Evolutionary conservation across 2,329 filamentous ascomycete genomes (phyloP), one percentile per base, ranked within the genome.

Genomic region (Cladorrhinum sp.): DNA sequence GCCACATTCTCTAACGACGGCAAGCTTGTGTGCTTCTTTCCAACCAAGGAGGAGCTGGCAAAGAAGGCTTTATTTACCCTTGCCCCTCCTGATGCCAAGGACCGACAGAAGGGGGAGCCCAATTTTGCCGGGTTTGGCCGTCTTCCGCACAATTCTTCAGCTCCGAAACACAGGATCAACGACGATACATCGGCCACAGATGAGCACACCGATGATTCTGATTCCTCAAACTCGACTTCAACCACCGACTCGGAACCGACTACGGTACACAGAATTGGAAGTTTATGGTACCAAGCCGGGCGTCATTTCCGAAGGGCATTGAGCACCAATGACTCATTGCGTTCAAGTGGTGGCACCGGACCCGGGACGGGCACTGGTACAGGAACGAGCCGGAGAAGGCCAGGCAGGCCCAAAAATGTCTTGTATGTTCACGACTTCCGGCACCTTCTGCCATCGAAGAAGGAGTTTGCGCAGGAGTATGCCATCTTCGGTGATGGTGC

Each of bases 401-500:
- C 74, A 16, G 75, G 74, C 26, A 78, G 76, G 59, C 79, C 83
- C 5, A 89, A 88, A 67, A 92, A 93, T 64, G 79, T 90, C 21
- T 77, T 98, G 20, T 86, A 86, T 1, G 86, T 97, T 42, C 82
- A 93, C 69, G 82, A 91, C 64, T 73, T 96, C 24, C 83, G 85
- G 9, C 78, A 84, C 53, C 73, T 92, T 12, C 76, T 96, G n/a
- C 93, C 93, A 0, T 89, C 91, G 2, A 95, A 92, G 72, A 82
- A 82, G 62, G 82, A 86, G 58, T 82, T 97, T 63, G 95, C 92
- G 1, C 79, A 86, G 60, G 85, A 90, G 66, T 99, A 98, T 74
- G 83, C 83, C 23, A 89, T 97, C 14, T 93, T 95, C 72, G 92
- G 92, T 2, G 86, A 92, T 63, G 89, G 90, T 0, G 84, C 86